Percentiles rank a stretch among this genome's conserved stretches.
Evolutionary conservation across 2,329 filamentous ascomycete genomes (phyloP).

Genomic region (Capronia epimyces): DNA sequence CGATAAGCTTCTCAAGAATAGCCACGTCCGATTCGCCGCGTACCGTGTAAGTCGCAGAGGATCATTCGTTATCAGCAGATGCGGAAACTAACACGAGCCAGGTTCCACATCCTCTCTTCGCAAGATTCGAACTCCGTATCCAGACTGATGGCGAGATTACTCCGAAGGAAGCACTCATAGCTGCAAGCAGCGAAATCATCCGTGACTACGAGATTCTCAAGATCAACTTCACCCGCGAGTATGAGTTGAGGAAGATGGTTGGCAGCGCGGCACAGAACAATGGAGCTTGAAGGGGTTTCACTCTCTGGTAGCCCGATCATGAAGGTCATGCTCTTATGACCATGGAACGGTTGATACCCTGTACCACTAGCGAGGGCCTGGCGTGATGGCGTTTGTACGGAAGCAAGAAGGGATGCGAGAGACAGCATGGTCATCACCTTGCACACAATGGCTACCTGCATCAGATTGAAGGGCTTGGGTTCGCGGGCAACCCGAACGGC

Average conservation of each 20-base stretch:
- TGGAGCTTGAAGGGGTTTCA: not conserved
- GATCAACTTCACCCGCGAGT: slow-evolving; percentile 88
- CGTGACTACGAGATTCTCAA: slow-evolving; percentile 72
- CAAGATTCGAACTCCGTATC: slow-evolving; percentile 67
- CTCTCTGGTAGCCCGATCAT: not conserved
- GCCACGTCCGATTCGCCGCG: slow-evolving; percentile 80
- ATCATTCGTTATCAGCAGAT: not conserved
- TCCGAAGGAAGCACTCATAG: slow-evolving; percentile 81
- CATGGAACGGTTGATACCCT: slow-evolving; percentile 17
- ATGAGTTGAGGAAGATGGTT: slow-evolving; percentile 80
- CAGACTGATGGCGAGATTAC: slow-evolving; percentile 85
- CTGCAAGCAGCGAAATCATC: slow-evolving; percentile 76
- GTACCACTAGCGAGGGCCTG: slow-evolving; percentile 13
- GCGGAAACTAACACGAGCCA: slow-evolving; percentile 22
- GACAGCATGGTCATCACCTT: not conserved
- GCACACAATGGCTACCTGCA: not conserved
- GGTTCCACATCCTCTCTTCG: slow-evolving; percentile 44
- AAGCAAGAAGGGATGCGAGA: not conserved
- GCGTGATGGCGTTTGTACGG: slow-evolving; percentile 8
- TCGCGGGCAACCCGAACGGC: too few species aligned
- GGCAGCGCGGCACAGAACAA: slow-evolving; percentile 52
- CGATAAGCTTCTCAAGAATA: slow-evolving; percentile 76
- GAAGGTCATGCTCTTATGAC: slow-evolving; percentile 1
- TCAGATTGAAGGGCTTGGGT: not conserved
- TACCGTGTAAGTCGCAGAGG: slow-evolving; percentile 66